Evolutionary conservation across 768 basidiomycete genomes (phyloP).

Genomic region (Naganishia friedmannii): DNA sequence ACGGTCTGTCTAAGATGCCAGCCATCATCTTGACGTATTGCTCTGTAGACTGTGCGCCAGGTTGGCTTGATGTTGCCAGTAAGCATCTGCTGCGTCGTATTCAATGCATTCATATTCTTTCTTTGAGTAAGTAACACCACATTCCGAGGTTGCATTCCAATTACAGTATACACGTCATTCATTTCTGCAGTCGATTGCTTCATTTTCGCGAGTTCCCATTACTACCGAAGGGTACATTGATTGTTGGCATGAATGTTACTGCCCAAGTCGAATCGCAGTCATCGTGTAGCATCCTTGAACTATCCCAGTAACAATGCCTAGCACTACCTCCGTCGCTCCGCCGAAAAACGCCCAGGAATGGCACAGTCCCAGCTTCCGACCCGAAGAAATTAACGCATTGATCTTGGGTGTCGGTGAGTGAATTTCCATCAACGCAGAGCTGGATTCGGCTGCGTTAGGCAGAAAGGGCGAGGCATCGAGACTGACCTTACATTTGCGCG

Average conservation of each 20-base stretch:
- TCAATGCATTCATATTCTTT: no score
- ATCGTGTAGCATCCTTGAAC: background rate
- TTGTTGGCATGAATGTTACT: background rate
- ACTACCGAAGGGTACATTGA: background rate
- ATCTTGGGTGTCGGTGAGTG: slow-evolving; percentile 51
- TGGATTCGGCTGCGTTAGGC: no score
- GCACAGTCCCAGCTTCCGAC: slow-evolving; percentile 65
- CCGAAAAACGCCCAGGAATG: slow-evolving; percentile 44
- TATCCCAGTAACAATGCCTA: slow-evolving; percentile 28
- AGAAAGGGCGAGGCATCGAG: background rate
- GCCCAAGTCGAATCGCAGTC: background rate
- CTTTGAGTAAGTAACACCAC: no score
- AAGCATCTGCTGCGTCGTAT: no score
- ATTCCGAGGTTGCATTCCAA: no score
- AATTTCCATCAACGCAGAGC: background rate
- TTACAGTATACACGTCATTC: slow-evolving; percentile 3
- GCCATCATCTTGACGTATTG: background rate
- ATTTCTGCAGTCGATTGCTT: background rate
- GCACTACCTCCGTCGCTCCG: slow-evolving; percentile 37
- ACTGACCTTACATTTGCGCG: background rate
- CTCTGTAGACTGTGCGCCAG: background rate
- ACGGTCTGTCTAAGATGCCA: slow-evolving; percentile 20
- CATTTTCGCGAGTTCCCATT: background rate
- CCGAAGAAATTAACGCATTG: slow-evolving; percentile 83
- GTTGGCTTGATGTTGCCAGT: background rate